Base-by-base conservation (phyloP, 2,329 filamentous ascomycete species). In the Aureobasidium sp. region DNA sequence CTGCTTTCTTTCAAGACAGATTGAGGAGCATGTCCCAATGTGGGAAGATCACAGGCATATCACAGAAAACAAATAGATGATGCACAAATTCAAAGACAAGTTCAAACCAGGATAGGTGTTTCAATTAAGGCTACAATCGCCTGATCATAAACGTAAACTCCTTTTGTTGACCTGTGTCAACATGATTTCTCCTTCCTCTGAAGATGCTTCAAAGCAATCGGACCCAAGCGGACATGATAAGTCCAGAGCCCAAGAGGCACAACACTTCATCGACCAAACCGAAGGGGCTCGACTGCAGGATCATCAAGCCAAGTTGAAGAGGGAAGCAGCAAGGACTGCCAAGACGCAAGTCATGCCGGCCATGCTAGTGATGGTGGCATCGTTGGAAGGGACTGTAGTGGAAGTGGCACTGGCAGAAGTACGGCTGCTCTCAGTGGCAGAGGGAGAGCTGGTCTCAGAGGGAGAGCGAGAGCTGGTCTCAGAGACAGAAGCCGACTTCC, bases 301-400 rank as follows among this genome's bases (percentile, higher is more conserved):
- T 16, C 16, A 58, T 58, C 45, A 59, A 50, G 16, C 57, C 16
- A 50, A 41, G 34, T 27, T 41, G 49, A 55, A 55, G 34, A 61
- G 41, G 27, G 59, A 47, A 44, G 59, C 59, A 34, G 59, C 49
- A 16, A 55, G 9, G 32, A 39, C 25, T 5, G 49, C 41, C 29
- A 61, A 11, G 41, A 50, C 16, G 42, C 53, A 41, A 27, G 50
- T 55, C 49, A 41, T 45, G 21, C 48, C 50, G 21, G 29, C 32
- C 36, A 45, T 29, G n/a, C 42, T 39, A 30, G 39, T 36, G n/a
- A 13, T n/a, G 27, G 41, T 9, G 37, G 59, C 47, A 21, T 49
- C 42, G 34, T 62, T 55, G 59, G 59, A 53, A 55, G 39, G 30
- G 42, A 49, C 27, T 21, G 44, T 10, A 15, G 34, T 36, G 41